Evolutionary conservation across 2,329 filamentous ascomycete species (phyloP).

Genomic region (Biscogniauxia sp.): DNA sequence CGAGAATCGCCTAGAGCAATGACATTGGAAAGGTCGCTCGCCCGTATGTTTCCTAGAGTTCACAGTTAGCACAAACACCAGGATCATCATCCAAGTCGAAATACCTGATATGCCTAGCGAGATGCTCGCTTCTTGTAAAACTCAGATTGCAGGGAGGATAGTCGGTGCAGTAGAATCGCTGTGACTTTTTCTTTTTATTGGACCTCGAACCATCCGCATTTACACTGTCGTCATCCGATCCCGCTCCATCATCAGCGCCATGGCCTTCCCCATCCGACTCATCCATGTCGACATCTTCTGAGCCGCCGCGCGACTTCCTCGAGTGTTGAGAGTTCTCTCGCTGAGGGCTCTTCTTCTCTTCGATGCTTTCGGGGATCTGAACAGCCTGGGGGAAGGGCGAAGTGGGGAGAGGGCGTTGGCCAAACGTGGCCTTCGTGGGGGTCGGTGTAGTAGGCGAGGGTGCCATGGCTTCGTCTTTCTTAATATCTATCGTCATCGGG

Average conservation of each 20-base stretch:
- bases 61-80: conserved; percentile 21
- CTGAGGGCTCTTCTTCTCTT: conserved; percentile 42
- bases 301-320: conserved; percentile 54
- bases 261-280: conserved; percentile 66
- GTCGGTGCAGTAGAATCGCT: conserved; percentile 93
- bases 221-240: conserved; percentile 65
- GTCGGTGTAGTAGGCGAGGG: conserved; percentile 45
- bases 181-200: conserved; percentile 92
- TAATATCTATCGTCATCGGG: conserved; percentile 31
- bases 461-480: conserved; percentile 27
- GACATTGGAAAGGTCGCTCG: conserved; percentile 93
- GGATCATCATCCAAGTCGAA: conserved; percentile 21
- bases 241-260: conserved; percentile 48
- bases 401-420: conserved; percentile 53
- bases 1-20: conserved; percentile 90
- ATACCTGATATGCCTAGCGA: conserved; percentile 90
- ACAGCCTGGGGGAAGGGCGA: conserved; percentile 51
- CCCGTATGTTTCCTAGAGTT: conserved; percentile 84
- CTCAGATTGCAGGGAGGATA: conserved; percentile 92
- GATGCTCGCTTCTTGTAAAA: conserved; percentile 93
- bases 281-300: conserved; percentile 73
- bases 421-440: conserved; percentile 60
- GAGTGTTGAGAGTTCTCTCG: conserved; percentile 61
- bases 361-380: conserved; percentile 45
- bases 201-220: conserved; percentile 65